A percentile compares a stretch with the other conserved stretches of the same genome.
phyloP scores from a whole-genome alignment of 1,139 yeast species.

The Meyerozyma guilliermondii region DNA sequence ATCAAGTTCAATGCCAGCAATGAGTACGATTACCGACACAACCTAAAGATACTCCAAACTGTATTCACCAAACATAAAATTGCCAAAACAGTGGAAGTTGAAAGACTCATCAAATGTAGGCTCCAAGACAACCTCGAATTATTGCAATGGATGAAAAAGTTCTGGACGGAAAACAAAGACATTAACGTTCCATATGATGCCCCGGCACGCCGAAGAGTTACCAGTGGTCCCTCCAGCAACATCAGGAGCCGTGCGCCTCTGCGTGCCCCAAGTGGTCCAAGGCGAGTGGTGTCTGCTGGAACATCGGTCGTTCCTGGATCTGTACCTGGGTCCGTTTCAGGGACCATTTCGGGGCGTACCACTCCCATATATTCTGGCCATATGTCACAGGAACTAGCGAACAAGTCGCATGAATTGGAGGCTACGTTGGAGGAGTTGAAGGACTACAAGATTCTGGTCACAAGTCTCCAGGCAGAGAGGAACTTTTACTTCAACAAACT shows the following conservation, averaged over 20 bases:
- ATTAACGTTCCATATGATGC: constrained; percentile 65
- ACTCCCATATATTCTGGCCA: neutral
- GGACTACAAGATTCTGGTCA: constrained; percentile 49
- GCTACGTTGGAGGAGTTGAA: constrained; percentile 44
- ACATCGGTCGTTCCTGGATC: constrained; percentile 7
- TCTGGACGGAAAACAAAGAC: constrained; percentile 74
- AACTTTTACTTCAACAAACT: constrained; percentile 87
- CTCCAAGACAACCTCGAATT: constrained; percentile 93
- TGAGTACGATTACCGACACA: constrained; percentile 75
- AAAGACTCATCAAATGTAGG: constrained; percentile 75
- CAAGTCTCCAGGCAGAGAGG: constrained; percentile 70
- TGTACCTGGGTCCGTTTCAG: constrained; percentile 4
- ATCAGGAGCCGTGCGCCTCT: neutral
- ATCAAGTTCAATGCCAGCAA: constrained; percentile 61
- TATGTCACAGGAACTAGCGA: constrained; percentile 11
- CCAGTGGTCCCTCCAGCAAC: constrained; percentile 5
- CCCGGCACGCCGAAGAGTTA: constrained; percentile 19
- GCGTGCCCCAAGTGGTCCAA: constrained; percentile 4
- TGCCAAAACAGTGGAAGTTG: constrained; percentile 76
- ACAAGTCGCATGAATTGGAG: constrained; percentile 26
- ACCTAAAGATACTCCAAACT: constrained; percentile 81
- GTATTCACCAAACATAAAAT: constrained; percentile 68
- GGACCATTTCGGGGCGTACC: neutral
- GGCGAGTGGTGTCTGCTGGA: constrained; percentile 8
- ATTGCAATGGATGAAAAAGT: constrained; percentile 84